phyloP scores from a whole-genome alignment of 169 alveolate species.

The Cardiosporidium cionae region DNA sequence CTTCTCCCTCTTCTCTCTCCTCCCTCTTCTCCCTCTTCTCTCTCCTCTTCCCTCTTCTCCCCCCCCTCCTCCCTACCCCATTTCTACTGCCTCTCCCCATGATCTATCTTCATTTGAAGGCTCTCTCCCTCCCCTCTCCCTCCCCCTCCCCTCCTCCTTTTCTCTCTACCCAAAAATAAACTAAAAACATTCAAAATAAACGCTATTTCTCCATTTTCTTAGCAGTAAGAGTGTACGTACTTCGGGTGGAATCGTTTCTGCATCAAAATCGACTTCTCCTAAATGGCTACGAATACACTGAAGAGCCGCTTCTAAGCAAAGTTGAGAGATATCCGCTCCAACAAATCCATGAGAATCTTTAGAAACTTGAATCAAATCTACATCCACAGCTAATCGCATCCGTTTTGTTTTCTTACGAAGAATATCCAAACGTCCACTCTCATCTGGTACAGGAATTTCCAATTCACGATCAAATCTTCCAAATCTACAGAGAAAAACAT shows the following conservation, averaged over 20 bases:
- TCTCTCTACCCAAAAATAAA: background rate
- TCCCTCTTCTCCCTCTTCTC: constrained; percentile 20
- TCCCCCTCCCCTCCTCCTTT: background rate
- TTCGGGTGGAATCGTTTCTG: constrained; percentile 89
- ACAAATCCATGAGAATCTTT: constrained; percentile 81
- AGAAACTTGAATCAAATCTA: constrained; percentile 68
- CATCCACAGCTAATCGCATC: constrained; percentile 69
- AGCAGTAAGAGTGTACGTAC: constrained; percentile 33
- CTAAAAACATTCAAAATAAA: background rate
- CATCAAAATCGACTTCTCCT: constrained; percentile 95
- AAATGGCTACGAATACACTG: constrained; percentile 94
- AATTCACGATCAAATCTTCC: constrained; percentile 76
- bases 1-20: constrained; percentile 18
- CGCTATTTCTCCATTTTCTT: background rate
- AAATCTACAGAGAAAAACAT: constrained; percentile 50
- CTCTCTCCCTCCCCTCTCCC: background rate
- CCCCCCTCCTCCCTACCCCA: constrained; percentile 3
- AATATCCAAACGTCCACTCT: constrained; percentile 76
- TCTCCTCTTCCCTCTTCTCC: constrained; percentile 16
- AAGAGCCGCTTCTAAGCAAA: constrained; percentile 92
- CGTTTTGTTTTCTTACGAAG: constrained; percentile 67
- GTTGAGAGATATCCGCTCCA: constrained; percentile 88
- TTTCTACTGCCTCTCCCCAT: background rate
- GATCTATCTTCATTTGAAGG: background rate
- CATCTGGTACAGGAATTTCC: constrained; percentile 73